A percentile compares a stretch with the other conserved stretches of the same genome.
Conservation (phyloP, 805 yeast genomes). For the Candida sithepensis region DNA sequence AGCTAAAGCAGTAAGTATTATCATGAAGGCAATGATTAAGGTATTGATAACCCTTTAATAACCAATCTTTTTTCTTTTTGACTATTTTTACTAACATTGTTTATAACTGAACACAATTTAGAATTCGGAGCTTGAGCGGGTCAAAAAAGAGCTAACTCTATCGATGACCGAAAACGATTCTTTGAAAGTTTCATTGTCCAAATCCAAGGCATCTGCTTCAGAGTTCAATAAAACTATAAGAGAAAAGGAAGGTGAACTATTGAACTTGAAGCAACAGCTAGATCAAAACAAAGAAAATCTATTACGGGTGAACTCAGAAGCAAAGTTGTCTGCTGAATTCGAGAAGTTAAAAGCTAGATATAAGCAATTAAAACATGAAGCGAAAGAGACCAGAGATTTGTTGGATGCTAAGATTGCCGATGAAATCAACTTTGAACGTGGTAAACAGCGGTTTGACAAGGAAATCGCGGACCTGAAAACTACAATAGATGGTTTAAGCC, state of each 20-base stretch:
- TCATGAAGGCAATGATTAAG: constrained; percentile 6
- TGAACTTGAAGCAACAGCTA: constrained; percentile 19
- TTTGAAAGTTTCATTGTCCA: constrained; percentile 37
- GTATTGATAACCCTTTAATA: constrained; percentile 13
- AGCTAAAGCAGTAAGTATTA: constrained; percentile 25
- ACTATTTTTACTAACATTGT: constrained; percentile 15
- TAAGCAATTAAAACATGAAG: constrained; percentile 43
- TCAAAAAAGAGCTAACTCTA: constrained; percentile 35
- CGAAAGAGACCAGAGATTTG: constrained; percentile 38
- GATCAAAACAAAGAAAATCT: constrained; percentile 13
- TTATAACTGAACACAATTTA: constrained; percentile 5
- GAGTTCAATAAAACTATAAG: constrained; percentile 34
- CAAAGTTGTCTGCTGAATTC: constrained; percentile 25
- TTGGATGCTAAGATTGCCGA: constrained; percentile 41
- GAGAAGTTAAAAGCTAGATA: constrained; percentile 27
- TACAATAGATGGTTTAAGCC: constrained; percentile 24
- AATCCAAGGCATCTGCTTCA: constrained; percentile 34
- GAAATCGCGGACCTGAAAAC: constrained; percentile 36
- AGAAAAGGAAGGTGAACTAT: constrained; percentile 34
- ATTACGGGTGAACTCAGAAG: neutral
- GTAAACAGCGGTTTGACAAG: constrained; percentile 40
- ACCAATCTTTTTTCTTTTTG: too few relatives aligned
- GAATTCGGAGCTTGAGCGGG: constrained; percentile 21
- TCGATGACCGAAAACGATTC: constrained; percentile 42
- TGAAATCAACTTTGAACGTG: constrained; percentile 41